Evolutionary conservation across 2,329 filamentous ascomycete genomes (phyloP).

Genomic region (Metarhizium robertsii): DNA sequence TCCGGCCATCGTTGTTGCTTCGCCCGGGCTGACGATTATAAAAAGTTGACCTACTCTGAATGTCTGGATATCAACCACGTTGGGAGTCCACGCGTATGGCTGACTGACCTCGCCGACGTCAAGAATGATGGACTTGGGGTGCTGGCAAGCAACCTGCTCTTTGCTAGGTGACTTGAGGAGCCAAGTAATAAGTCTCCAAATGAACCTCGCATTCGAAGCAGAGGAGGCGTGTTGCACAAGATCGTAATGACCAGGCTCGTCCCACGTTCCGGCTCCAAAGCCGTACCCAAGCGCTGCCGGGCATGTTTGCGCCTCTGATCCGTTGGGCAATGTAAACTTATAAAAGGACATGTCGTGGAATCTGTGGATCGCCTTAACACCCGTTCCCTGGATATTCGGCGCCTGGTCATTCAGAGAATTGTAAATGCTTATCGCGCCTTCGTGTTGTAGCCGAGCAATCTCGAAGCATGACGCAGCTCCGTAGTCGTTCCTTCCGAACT

Average conservation of each 20-base stretch:
- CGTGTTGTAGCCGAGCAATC: conserved; percentile 59
- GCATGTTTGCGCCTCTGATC: conserved; percentile 63
- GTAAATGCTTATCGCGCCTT: conserved; percentile 42
- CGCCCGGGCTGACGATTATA: conserved; percentile 77
- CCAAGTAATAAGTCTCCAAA: conserved; percentile 69
- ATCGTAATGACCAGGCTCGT: conserved; percentile 81
- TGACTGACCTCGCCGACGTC: conserved; percentile 68
- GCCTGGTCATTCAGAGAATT: conserved; percentile 35
- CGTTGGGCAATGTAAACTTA: conserved; percentile 63
- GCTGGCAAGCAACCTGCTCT: conserved; percentile 65
- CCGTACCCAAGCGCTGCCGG: conserved; percentile 80
- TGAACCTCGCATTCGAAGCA: conserved; percentile 56
- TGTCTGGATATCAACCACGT: conserved; percentile 80
- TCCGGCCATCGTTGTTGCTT: conserved; percentile 87
- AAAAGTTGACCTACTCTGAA: conserved; percentile 76
- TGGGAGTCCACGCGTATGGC: conserved; percentile 81
- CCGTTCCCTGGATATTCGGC: conserved; percentile 49
- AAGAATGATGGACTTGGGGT: conserved; percentile 73
- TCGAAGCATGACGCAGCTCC: conserved; percentile 70
- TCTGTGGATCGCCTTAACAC: conserved; percentile 70
- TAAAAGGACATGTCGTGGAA: conserved; percentile 72
- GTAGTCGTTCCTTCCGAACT: conserved; percentile 55
- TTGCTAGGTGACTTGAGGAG: conserved; percentile 59
- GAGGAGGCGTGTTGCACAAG: conserved; percentile 77
- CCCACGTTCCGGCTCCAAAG: conserved; percentile 83